Evolutionary conservation across 2,329 filamentous ascomycete genomes (phyloP).

Genomic region (Exophiala aquamarina): DNA sequence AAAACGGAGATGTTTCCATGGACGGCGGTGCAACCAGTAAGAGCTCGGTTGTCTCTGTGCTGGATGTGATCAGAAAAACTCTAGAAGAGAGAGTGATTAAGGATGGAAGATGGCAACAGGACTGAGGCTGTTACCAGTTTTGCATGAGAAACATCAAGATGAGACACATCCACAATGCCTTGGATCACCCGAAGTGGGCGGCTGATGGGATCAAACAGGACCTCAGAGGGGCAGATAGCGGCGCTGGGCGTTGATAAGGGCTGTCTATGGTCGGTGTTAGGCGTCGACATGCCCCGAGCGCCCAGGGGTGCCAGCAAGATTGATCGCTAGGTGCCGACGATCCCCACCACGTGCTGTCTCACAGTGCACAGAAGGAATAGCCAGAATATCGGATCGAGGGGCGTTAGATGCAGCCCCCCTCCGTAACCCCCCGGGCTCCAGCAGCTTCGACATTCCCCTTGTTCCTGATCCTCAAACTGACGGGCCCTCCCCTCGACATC

Average conservation of each 20-base stretch:
- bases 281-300: not conserved
- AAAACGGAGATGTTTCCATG: conserved; percentile 24
- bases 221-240: conserved; percentile 18
- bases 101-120: conserved; percentile 24
- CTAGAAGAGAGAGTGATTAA: conserved; percentile 26
- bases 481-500: no score
- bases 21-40: conserved; percentile 9
- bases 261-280: conserved; percentile 9
- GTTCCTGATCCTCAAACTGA: no score
- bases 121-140: conserved; percentile 18
- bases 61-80: conserved; percentile 24
- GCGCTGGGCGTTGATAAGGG: conserved; percentile 2
- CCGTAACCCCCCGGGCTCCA: no score
- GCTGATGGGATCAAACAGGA: conserved; percentile 18
- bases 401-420: no score
- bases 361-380: no score
- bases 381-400: no score
- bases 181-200: conserved; percentile 15
- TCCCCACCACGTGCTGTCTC: no score
- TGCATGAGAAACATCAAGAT: conserved; percentile 15
- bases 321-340: no score
- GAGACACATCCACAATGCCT: conserved; percentile 16
- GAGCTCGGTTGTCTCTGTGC: conserved; percentile 13
- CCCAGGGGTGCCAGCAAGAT: no score
- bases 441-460: no score